Percentiles rank a stretch among this genome's conserved stretches.
Conservation (phyloP, 2,329 filamentous ascomycete species). For the Berkeleyomyces rouxiae region DNA sequence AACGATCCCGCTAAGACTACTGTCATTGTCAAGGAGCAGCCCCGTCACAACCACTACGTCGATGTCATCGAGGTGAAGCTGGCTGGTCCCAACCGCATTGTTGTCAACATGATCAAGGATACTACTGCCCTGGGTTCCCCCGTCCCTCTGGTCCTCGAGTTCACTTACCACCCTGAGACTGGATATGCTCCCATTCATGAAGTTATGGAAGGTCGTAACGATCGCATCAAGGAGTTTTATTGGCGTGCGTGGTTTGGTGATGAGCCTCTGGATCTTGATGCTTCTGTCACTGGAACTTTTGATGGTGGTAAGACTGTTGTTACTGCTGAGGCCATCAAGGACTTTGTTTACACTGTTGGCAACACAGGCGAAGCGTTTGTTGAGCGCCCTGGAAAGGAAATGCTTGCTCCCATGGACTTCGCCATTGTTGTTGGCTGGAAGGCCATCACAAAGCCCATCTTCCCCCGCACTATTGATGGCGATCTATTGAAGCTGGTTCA, state of each 20-base stretch:
- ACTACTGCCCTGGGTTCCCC: slow-evolving; percentile 71
- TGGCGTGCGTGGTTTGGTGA: slow-evolving; percentile 95
- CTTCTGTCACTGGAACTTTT: slow-evolving; percentile 71
- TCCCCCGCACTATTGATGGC: slow-evolving; percentile 88
- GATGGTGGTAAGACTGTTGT: slow-evolving; percentile 78
- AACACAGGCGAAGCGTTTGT: slow-evolving; percentile 97
- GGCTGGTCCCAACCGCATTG: slow-evolving; percentile 58
- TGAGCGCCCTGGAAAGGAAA: slow-evolving; percentile 81
- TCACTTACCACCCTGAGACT: slow-evolving; percentile 86
- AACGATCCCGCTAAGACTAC: slow-evolving; percentile 69
- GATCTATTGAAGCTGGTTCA: slow-evolving; percentile 93
- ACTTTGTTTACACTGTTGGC: slow-evolving; percentile 97
- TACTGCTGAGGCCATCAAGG: slow-evolving; percentile 83
- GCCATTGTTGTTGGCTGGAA: slow-evolving; percentile 98
- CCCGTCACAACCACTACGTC: slow-evolving; percentile 68
- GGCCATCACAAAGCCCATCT: slow-evolving; percentile 98
- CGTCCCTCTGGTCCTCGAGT: slow-evolving; percentile 69
- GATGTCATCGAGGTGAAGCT: slow-evolving; percentile 79
- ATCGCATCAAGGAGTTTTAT: slow-evolving; percentile 98
- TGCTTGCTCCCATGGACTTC: slow-evolving; percentile 96
- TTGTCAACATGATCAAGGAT: slow-evolving; percentile 83
- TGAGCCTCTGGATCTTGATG: slow-evolving; percentile 67
- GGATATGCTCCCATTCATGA: slow-evolving; percentile 96
- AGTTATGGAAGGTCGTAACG: slow-evolving; percentile 89
- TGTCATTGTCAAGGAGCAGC: slow-evolving; percentile 76